A percentile compares a stretch with the other conserved stretches of the same genome.
phyloP scores from a whole-genome alignment of 441 rosid species.

The Pelargonium australe region DNA sequence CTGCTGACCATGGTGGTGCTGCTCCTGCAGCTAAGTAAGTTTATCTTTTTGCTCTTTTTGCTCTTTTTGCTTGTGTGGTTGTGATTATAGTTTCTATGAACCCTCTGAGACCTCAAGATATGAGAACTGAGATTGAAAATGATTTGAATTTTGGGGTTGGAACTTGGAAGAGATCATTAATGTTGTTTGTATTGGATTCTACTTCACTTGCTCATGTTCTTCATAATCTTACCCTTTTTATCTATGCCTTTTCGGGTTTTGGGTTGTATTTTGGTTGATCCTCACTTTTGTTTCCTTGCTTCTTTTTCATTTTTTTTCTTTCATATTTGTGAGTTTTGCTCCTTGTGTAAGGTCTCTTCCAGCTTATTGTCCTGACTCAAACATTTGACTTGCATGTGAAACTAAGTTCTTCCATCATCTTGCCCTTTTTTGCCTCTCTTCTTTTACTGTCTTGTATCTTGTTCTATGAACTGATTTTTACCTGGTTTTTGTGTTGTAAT shows the following conservation, averaged over 20 bases:
- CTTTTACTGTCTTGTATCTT: no score
- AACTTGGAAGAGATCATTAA: background rate
- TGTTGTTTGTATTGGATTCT: background rate
- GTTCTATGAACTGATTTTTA: no score
- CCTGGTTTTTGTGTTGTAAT: no score
- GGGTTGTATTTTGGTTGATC: no score
- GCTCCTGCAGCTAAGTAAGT: conserved; percentile 57
- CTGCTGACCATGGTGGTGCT: conserved; percentile 30
- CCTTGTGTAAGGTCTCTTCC: background rate
- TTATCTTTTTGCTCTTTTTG: background rate
- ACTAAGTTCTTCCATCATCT: no score
- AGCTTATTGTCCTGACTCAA: no score
- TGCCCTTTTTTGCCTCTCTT: no score
- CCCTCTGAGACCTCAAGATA: background rate
- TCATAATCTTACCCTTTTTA: background rate
- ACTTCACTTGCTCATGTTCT: background rate
- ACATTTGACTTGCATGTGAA: no score
- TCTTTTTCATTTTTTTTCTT: no score
- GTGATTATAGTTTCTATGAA: background rate
- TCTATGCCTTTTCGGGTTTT: background rate
- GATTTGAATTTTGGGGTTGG: background rate
- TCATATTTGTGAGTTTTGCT: no score
- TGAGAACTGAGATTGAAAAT: background rate
- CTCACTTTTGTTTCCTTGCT: no score
- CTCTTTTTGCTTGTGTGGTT: background rate